Conservation (phyloP, 192 early-diverging fungal genomes). For the Obelidium mucronatum region DNA sequence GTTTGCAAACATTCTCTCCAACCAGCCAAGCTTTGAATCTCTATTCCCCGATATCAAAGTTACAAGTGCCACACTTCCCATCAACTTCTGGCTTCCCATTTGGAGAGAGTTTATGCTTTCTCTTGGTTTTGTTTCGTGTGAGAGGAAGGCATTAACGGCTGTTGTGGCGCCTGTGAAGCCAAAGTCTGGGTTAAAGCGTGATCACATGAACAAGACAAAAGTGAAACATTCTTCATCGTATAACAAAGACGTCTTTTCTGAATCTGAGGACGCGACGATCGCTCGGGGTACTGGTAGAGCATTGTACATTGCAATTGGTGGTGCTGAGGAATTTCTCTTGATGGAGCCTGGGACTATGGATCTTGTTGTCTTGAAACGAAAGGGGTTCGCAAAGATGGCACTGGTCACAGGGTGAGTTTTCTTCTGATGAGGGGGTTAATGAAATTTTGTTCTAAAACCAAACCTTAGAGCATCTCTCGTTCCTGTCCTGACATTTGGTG, state of each 20-base stretch:
- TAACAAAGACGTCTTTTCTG: too few species aligned
- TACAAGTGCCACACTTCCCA: constrained; percentile 34
- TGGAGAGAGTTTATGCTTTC: constrained; percentile 37
- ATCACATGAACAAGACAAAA: too few species aligned
- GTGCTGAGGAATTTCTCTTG: constrained; percentile 43
- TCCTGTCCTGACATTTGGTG: constrained; percentile 39
- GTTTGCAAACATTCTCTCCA: constrained; percentile 34
- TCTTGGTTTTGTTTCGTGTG: constrained; percentile 32
- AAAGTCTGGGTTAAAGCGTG: not conserved
- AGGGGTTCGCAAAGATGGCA: constrained; percentile 49
- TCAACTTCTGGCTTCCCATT: constrained; percentile 39
- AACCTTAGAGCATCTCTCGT: constrained; percentile 33
- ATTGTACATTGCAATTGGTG: constrained; percentile 42
- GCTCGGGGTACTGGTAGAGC: constrained; percentile 36
- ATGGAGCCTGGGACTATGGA: constrained; percentile 44
- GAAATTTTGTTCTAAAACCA: too few species aligned
- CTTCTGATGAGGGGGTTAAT: too few species aligned
- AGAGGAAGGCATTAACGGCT: constrained; percentile 21
- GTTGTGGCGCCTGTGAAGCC: too few species aligned
- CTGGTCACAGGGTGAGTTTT: constrained; percentile 45
- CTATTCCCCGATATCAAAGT: constrained; percentile 24
- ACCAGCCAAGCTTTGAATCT: constrained; percentile 16
- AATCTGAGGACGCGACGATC: too few species aligned
- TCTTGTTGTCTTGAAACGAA: constrained; percentile 49
- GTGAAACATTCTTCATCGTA: too few species aligned